Base-by-base conservation (phyloP, 2,329 filamentous ascomycete genomes). In the Immersiporthe knoxdaviesiana region DNA sequence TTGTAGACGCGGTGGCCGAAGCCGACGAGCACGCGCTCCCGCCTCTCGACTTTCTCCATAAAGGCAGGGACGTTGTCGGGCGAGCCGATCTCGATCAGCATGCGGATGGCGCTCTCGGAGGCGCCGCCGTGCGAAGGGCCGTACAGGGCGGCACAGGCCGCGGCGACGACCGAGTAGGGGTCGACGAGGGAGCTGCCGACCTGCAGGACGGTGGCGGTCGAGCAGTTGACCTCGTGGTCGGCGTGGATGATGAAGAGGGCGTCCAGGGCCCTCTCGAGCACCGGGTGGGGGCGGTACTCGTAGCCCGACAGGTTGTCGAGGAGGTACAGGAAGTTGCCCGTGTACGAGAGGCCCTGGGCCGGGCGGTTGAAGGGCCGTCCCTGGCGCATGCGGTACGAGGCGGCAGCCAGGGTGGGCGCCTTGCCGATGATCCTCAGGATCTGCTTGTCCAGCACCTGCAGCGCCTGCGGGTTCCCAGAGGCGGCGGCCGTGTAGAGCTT, bases 51-150 rank as follows among this genome's bases (percentile, higher is more conserved):
- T 54, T 81, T 79, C 2, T 79, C 75, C 76, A 87, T 85, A 66
- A 85, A 82, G 0, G 76, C 78, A 0, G 84, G 84, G 4, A 87
- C 84, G 50, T 84, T 84, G 58, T 84, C 82, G 2, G 82, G 81
- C 1, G 77, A 80, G 21, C 84, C 84, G 66, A 87, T 84, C 72
- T 83, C 80, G 72, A 83, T 83, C 5, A 87, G 78, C 79, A 84
- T 84, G 62, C 84, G 82, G 74, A 87, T 87, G 0, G 86, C 86
- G 30, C 83, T 82, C 72, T 88, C 87, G 0, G 84, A 86, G 3
- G 87, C 87, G n/a, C 86, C 87, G 67, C 85, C 87, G 75, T 89
- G 87, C 0, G 87, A 84, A 0, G 85, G 85, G 0, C 87, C 87
- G 72, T 87, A 86, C 2, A 84, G 80, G 0, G 84, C 84, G 0